Conservation (phyloP, 2,329 filamentous ascomycete species). For the Pestalotiopsis sp. region DNA sequence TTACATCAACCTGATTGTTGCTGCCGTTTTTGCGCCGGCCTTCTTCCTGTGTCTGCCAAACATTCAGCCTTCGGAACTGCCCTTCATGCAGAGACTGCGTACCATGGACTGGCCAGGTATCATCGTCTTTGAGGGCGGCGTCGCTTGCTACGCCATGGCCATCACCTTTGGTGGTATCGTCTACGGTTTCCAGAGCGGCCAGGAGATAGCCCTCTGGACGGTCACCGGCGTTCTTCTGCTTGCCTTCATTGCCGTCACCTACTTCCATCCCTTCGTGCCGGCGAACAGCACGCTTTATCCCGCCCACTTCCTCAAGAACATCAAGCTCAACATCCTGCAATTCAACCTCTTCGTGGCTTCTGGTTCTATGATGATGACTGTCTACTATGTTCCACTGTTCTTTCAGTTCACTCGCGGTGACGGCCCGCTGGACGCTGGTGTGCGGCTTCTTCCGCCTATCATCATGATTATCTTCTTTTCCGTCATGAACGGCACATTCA, state of each 20-base stretch:
- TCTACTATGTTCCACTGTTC: conserved; percentile 53
- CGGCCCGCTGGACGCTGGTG: conserved; percentile 38
- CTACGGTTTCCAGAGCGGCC: conserved; percentile 46
- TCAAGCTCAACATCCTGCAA: conserved; percentile 19
- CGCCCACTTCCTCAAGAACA: conserved; percentile 35
- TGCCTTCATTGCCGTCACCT: conserved; percentile 43
- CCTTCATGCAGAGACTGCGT: conserved; percentile 27
- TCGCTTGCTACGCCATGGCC: conserved; percentile 44
- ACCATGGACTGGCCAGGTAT: conserved; percentile 47
- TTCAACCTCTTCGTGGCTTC: conserved; percentile 22
- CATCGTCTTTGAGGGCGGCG: conserved; percentile 41
- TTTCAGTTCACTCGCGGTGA: conserved; percentile 50
- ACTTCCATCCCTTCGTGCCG: conserved; percentile 39
- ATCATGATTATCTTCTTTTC: conserved; percentile 35
- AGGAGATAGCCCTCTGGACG: conserved; percentile 47
- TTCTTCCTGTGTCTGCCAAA: conserved; percentile 32
- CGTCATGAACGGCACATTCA: conserved; percentile 35
- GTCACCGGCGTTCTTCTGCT: conserved; percentile 42
- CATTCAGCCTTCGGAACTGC: conserved; percentile 15
- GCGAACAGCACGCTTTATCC: conserved; percentile 40
- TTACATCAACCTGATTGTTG: conserved; percentile 58
- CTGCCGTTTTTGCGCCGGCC: conserved; percentile 30
- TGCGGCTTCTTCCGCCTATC: conserved; percentile 44
- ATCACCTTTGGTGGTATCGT: conserved; percentile 51
- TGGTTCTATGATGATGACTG: neutral